These are phyloP conservation scores for Heterobasidion annosum DNA, from an alignment of 1,284 basidiomycete species.

Conservation along the genomic window DNA sequence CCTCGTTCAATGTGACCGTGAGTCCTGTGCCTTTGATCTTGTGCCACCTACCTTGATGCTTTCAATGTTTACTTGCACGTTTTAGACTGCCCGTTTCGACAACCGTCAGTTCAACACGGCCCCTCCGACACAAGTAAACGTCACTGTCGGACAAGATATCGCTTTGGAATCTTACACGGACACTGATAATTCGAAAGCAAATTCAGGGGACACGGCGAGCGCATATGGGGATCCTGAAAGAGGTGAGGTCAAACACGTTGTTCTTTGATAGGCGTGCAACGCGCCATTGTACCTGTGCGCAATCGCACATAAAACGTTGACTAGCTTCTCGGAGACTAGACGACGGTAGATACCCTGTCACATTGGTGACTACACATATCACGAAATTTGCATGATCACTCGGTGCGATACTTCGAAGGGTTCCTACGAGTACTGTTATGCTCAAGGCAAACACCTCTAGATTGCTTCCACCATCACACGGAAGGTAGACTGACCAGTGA, in stretches of 20 bases:
- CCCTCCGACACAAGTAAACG: not conserved
- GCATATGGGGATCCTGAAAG: not conserved
- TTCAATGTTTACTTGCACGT: not conserved
- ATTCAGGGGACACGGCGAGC: not conserved
- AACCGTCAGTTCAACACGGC: not conserved
- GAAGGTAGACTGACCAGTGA: too few species aligned
- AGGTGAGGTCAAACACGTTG: not conserved
- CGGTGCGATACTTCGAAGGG: too few species aligned
- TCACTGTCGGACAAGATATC: not conserved
- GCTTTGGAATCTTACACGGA: not conserved
- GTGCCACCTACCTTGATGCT: constrained; percentile 11
- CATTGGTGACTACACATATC: too few species aligned
- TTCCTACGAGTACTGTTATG: too few species aligned
- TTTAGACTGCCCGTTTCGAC: not conserved
- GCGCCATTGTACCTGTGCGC: too few species aligned
- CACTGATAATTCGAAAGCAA: not conserved
- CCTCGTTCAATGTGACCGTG: constrained; percentile 1
- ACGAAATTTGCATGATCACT: too few species aligned
- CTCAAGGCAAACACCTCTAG: too few species aligned
- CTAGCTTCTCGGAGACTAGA: too few species aligned
- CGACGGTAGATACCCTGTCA: too few species aligned
- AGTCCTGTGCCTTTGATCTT: not conserved
- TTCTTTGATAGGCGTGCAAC: too few species aligned
- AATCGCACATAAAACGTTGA: too few species aligned
- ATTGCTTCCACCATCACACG: too few species aligned